Evolutionary conservation across 345 rosid genomes (phyloP), one percentile per base, ranked within the genome.

Genomic region (Excoecaria cochinchinensis): DNA sequence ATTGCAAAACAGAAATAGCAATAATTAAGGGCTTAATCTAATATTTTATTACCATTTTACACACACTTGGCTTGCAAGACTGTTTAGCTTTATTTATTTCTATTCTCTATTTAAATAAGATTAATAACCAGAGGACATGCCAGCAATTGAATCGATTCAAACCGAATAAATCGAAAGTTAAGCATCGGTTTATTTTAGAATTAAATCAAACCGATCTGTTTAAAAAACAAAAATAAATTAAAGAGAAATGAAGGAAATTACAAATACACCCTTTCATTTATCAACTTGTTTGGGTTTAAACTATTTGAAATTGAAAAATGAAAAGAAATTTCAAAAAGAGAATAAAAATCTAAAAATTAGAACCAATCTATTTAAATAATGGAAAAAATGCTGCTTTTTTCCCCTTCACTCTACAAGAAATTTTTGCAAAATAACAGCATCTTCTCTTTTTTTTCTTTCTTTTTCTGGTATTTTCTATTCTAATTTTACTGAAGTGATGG

Each of bases 321-420:
- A 75, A 51, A 70, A 66, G 21, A 56, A 13, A 5, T 5, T 31
- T 31, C 58, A 13, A 82, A 80, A 25, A 25, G 21, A 21, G 46
- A 59, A 15, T 66, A 13, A 51, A 82, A 78, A 57, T 56, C 82
- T 76, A 81, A 84, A 82, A 78, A 75, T 80, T 75, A 79, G 78
- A 81, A 81, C 70, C 86, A 78, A 81, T 74, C 82, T 79, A 73
- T 64, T 61, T n/a, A 76, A 81, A 75, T 53, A 31, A 31, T 31
- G 63, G 77, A 85, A 81, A 76, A 59, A 10, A 71, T 62, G 74
- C 80, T 62, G 75, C 79, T 74, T 64, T 52, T 31, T 31, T 31
- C 70, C 68, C 51, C 83, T 74, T 31, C 31, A 17, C 78, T 76
- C 52, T 80, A 59, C 52, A 73, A 67, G 38, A 42, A 67, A 66